These are phyloP conservation scores for Monotropa hypopitys DNA, from an alignment of 179 eudicot genomes.

Conservation along the genomic window DNA sequence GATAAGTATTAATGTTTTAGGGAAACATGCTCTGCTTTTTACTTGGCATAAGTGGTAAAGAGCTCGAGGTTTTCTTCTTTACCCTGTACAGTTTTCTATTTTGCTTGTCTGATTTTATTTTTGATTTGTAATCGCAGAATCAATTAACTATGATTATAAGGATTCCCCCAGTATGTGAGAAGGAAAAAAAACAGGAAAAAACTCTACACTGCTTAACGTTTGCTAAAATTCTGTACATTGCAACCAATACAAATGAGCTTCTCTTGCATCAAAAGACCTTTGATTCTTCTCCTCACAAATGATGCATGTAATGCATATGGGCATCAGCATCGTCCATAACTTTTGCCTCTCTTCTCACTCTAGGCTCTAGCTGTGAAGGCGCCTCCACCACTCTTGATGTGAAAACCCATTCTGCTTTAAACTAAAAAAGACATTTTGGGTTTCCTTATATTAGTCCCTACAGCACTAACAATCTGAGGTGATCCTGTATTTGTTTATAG, in stretches of 20 bases:
- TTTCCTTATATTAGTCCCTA: not conserved
- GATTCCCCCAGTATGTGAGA: not conserved
- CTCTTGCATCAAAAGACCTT: not conserved
- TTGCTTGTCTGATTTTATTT: not conserved
- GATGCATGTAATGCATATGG: not conserved
- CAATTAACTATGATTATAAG: not conserved
- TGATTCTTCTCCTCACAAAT: not conserved
- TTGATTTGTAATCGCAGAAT: not conserved
- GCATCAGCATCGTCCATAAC: not conserved
- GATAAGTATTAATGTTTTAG: not conserved
- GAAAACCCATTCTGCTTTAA: not conserved
- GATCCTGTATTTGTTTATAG: constrained; percentile 27
- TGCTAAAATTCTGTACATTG: not conserved
- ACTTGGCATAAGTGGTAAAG: not conserved
- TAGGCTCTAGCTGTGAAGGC: not conserved
- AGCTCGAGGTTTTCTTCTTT: not conserved
- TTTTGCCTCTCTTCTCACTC: not conserved
- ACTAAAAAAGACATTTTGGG: not conserved
- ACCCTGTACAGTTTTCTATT: not conserved
- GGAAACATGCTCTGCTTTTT: not conserved
- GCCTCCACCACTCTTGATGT: not conserved
- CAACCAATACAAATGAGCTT: not conserved
- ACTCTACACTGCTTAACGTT: not conserved
- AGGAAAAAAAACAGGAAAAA: not conserved
- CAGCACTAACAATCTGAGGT: not conserved